phyloP scores from a whole-genome alignment of 345 rosid genomes.

The Lepidium sativum region DNA sequence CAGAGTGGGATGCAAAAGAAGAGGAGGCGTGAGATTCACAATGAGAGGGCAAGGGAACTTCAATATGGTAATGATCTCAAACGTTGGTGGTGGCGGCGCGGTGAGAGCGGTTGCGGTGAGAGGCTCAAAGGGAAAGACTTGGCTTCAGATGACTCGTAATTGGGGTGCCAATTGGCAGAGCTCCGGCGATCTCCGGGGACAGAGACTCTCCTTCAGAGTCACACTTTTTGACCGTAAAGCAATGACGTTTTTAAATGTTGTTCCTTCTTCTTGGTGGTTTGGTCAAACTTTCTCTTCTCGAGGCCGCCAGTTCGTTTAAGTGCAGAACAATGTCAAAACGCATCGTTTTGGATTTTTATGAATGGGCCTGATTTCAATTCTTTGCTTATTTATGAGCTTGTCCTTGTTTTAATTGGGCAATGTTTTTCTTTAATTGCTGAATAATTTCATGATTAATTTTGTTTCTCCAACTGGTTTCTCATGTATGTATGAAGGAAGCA shows the following conservation, averaged over 20 bases:
- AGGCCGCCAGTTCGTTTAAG: slow-evolving; percentile 44
- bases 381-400: slow-evolving; percentile 8
- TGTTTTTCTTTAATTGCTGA: background rate
- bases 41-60: slow-evolving; percentile 68
- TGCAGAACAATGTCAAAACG: background rate
- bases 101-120: slow-evolving; percentile 63
- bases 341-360: background rate
- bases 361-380: background rate
- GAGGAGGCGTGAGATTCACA: slow-evolving; percentile 75
- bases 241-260: slow-evolving; percentile 41
- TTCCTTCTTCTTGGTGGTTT: slow-evolving; percentile 56
- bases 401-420: slow-evolving; percentile 23
- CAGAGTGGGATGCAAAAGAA: slow-evolving; percentile 64
- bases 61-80: slow-evolving; percentile 65
- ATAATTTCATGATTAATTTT: background rate
- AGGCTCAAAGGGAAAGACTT: slow-evolving; percentile 43
- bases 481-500: slow-evolving; percentile 11
- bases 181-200: slow-evolving; percentile 44
- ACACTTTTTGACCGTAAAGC: slow-evolving; percentile 48
- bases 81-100: slow-evolving; percentile 64
- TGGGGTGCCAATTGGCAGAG: slow-evolving; percentile 88
- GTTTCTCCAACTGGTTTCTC: background rate
- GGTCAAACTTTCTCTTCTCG: slow-evolving; percentile 70
- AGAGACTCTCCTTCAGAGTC: slow-evolving; percentile 50
- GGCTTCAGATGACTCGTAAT: slow-evolving; percentile 54